These are phyloP conservation scores for Ensete glaucum DNA, from an alignment of 176 grass and related monocot genomes.

Conservation along the genomic window DNA sequence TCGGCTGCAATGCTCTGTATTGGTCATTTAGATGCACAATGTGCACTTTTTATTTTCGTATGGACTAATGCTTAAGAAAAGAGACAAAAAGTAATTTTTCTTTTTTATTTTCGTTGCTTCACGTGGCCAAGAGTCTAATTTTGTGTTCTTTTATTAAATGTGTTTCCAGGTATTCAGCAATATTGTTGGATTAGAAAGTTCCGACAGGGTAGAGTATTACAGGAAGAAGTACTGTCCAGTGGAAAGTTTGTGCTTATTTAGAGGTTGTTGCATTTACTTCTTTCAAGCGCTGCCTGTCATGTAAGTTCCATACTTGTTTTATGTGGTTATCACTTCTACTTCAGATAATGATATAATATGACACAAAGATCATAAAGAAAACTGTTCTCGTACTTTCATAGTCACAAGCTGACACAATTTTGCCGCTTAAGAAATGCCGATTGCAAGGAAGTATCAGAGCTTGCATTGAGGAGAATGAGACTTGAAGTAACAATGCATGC, in stretches of 20 bases:
- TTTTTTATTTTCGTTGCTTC: background rate
- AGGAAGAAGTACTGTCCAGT: slow-evolving; percentile 62
- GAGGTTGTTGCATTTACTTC: slow-evolving; percentile 59
- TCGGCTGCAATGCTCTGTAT: no score
- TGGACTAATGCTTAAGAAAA: no score
- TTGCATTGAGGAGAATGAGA: slow-evolving; percentile 64
- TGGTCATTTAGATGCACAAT: no score
- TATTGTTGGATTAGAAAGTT: slow-evolving; percentile 37
- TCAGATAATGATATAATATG: background rate
- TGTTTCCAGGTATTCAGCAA: slow-evolving; percentile 68
- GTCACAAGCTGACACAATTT: slow-evolving; percentile 1
- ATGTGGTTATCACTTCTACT: slow-evolving; percentile 17
- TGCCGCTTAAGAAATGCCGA: slow-evolving; percentile 52
- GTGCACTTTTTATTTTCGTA: no score
- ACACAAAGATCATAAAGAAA: background rate
- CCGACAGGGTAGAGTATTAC: slow-evolving; percentile 42
- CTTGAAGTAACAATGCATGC: slow-evolving; percentile 79
- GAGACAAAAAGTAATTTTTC: no score
- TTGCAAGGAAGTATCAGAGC: slow-evolving; percentile 65
- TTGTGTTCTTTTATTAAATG: slow-evolving; percentile 15
- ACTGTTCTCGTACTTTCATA: background rate
- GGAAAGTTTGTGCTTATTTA: slow-evolving; percentile 79
- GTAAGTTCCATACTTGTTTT: slow-evolving; percentile 45
- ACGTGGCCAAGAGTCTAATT: background rate
- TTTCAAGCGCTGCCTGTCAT: slow-evolving; percentile 37